Evolutionary conservation across 2,329 filamentous ascomycete genomes (phyloP), one percentile per base, ranked within the genome.

Genomic region (Talaromyces sp.): DNA sequence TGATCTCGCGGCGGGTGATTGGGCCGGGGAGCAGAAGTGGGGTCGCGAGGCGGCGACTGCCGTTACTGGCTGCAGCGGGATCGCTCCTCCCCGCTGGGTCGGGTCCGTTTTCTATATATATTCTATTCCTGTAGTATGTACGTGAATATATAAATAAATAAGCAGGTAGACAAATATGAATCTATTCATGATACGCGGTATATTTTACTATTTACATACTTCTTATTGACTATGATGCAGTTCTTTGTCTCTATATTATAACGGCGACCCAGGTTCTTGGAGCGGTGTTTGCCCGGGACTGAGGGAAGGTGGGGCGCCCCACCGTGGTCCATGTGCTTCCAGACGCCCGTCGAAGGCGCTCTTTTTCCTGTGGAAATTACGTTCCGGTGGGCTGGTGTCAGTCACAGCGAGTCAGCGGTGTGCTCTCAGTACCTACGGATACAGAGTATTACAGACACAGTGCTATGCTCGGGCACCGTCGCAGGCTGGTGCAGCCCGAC

Each of bases 251-350:
- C 32, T 13, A 39, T n/a, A 39, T 39, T 15, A 7, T 4, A 7
- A 39, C 6, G 7, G 15, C 8, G 49, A 53, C 25, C 49, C 49
- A 53, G 27, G 5, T 11, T 27, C 19, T 9, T 13, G 49, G 49
- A 9, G 17, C 49, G 25, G 25, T 30, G 27, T 53, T 30, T 27
- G 13, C 13, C 49, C 28, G 25, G 25, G 11, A 52, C 25, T 25
- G 28, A 28, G 27, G 25, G 15, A 53, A 53, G 13, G 49, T 53
- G 49, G 49, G 49, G 13, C 27, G 2, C 15, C 36, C 36, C 36
- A 39, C 36, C 60, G 55, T 49, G 57, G 61, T 60, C 61, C 53
- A 63, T 57, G 54, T 30, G 57, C 57, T 63, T 60, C 60, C 61
- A 63, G 61, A 60, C 57, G 57, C 61, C 44, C 28, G 28, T 56